Evolutionary conservation across 2,329 filamentous ascomycete species (phyloP).

Genomic region (Cryphonectria nitschkei): DNA sequence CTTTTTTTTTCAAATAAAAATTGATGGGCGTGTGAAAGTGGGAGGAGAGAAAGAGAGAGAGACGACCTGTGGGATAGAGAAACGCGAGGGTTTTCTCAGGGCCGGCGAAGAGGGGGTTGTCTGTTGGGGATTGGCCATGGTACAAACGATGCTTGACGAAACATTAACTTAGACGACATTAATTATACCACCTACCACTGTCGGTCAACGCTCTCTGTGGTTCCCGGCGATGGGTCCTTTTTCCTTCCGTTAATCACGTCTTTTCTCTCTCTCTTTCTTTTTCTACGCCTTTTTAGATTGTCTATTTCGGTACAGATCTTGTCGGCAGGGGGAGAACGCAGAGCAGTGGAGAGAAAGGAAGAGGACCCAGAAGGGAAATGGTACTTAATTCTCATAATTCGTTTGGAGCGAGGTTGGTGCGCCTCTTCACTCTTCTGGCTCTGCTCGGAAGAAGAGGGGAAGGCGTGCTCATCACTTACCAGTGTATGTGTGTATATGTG

Average conservation of each 20-base stretch:
- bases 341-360: conserved; percentile 10
- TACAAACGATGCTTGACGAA: background rate
- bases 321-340: background rate
- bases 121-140: background rate
- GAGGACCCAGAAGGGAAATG: background rate
- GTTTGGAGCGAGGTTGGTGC: conserved; percentile 32
- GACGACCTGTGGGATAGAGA: too few relatives aligned
- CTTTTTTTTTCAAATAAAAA: background rate
- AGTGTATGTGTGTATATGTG: conserved; percentile 5
- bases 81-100: too few relatives aligned
- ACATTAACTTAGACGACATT: background rate
- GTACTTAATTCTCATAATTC: conserved; percentile 31
- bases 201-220: background rate
- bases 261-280: too few relatives aligned
- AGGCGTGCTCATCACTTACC: background rate
- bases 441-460: conserved; percentile 26
- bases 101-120: background rate
- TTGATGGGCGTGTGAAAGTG: background rate
- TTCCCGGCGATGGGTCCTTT: background rate
- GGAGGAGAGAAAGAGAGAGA: too few relatives aligned
- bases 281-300: background rate
- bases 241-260: conserved; percentile 17
- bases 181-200: background rate
- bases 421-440: conserved; percentile 30
- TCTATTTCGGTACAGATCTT: background rate